Evolutionary conservation across 2,329 filamentous ascomycete species (phyloP).

Genomic region (Stachybotrys chlorohalonatus): DNA sequence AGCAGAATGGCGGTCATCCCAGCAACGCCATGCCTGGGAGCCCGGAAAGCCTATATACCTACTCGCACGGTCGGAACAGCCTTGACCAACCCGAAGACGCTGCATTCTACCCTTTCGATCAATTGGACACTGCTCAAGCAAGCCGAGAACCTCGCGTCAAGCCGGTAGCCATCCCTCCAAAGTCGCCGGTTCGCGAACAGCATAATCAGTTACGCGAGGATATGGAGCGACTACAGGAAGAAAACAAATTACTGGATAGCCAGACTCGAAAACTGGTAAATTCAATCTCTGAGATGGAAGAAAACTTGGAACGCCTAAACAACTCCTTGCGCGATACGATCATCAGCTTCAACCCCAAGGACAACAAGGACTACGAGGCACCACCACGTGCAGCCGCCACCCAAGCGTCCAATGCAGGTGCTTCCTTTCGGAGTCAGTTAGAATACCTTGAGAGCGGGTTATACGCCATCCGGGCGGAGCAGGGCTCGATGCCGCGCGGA

Average conservation of each 20-base stretch:
- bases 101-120: constrained; percentile 63
- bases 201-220: constrained; percentile 40
- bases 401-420: constrained; percentile 29
- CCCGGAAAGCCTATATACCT: constrained; percentile 67
- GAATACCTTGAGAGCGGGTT: constrained; percentile 64
- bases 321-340: constrained; percentile 58
- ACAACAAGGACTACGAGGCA: constrained; percentile 34
- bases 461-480: constrained; percentile 48
- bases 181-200: constrained; percentile 47
- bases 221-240: constrained; percentile 34
- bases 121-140: constrained; percentile 38
- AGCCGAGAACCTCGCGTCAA: constrained; percentile 26
- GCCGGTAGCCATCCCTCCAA: constrained; percentile 47
- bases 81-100: constrained; percentile 67
- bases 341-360: constrained; percentile 50
- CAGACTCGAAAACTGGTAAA: constrained; percentile 26
- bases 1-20: constrained; percentile 35
- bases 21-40: constrained; percentile 59
- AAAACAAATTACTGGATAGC: constrained; percentile 29
- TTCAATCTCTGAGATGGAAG: constrained; percentile 52
- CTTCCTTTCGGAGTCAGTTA: constrained; percentile 47
- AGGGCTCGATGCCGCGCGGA: constrained; percentile 26
- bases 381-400: constrained; percentile 25
- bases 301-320: constrained; percentile 60
- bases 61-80: constrained; percentile 52